Conservation (phyloP, 2,329 filamentous ascomycete genomes). For the Trichoderma endophyticum region DNA sequence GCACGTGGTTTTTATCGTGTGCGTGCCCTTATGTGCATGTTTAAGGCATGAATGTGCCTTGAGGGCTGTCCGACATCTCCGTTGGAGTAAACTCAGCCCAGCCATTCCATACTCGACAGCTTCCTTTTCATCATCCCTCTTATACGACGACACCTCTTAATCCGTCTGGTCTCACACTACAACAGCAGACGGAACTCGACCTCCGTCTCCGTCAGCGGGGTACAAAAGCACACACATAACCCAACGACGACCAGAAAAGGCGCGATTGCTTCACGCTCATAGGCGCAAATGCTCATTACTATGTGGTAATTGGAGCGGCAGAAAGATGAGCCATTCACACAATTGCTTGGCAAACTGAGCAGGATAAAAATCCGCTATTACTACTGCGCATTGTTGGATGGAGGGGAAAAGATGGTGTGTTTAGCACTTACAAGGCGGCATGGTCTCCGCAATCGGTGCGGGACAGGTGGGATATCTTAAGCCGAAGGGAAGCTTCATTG, state of each 20-base stretch:
- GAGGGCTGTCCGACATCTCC: not conserved
- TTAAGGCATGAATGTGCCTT: not conserved
- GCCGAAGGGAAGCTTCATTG: not conserved
- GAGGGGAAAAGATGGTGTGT: not conserved
- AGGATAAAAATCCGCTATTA: conserved; percentile 2
- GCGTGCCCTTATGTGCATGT: not conserved
- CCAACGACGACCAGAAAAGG: not conserved
- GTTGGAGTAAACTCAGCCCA: not conserved
- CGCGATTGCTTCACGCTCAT: not conserved
- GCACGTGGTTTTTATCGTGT: not conserved
- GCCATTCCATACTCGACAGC: not conserved
- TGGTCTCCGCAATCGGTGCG: conserved; percentile 10
- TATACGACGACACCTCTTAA: not conserved
- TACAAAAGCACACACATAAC: not conserved
- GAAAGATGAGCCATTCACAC: conserved; percentile 1
- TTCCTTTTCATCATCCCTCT: not conserved
- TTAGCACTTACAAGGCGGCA: not conserved
- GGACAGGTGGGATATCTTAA: not conserved
- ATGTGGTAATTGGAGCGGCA: conserved; percentile 2
- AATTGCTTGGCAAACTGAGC: not conserved
- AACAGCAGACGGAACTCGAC: not conserved
- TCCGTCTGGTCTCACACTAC: not conserved
- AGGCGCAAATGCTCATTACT: not conserved
- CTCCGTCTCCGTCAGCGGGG: not conserved
- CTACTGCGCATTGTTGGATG: not conserved